Conservation (phyloP, 805 yeast species). For the Teunomyces cretensis region DNA sequence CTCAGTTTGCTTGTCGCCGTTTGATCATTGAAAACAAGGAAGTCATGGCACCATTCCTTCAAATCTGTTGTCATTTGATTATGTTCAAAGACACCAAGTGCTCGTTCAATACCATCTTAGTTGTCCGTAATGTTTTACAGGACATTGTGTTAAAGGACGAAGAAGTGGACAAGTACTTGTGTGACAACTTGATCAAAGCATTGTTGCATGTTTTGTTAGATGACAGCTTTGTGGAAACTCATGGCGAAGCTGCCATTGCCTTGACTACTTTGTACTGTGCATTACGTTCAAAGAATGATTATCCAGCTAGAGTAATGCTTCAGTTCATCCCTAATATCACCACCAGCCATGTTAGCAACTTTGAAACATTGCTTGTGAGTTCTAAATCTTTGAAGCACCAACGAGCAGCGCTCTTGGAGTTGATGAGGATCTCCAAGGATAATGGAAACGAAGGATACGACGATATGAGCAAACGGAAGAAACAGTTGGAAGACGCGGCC, state of each 20-base stretch:
- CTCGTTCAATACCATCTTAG: conserved; percentile 83
- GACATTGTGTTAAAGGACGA: conserved; percentile 68
- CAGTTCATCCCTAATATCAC: conserved; percentile 54
- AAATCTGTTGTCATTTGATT: conserved; percentile 72
- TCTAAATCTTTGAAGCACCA: conserved; percentile 77
- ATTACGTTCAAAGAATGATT: conserved; percentile 64
- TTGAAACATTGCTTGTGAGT: conserved; percentile 61
- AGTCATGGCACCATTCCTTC: conserved; percentile 75
- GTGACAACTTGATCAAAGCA: conserved; percentile 67
- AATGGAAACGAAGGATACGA: conserved; percentile 34
- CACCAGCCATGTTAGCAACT: conserved; percentile 55
- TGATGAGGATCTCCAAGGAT: conserved; percentile 63
- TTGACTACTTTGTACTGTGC: conserved; percentile 77
- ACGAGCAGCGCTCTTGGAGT: conserved; percentile 73
- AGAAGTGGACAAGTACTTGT: conserved; percentile 69
- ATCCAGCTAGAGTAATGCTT: conserved; percentile 62
- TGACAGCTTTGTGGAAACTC: conserved; percentile 80
- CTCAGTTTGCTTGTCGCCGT: conserved; percentile 65
- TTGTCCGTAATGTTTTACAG: conserved; percentile 70
- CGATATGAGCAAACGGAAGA: conserved; percentile 49
- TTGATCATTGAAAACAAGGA: conserved; percentile 63
- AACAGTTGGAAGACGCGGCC: conserved; percentile 51
- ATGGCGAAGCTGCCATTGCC: conserved; percentile 88
- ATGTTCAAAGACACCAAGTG: conserved; percentile 88
- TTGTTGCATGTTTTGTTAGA: conserved; percentile 67